Evolutionary conservation across 2,329 filamentous ascomycete genomes (phyloP), one percentile per base, ranked within the genome.

Genomic region (Sclerotinia subarctica): DNA sequence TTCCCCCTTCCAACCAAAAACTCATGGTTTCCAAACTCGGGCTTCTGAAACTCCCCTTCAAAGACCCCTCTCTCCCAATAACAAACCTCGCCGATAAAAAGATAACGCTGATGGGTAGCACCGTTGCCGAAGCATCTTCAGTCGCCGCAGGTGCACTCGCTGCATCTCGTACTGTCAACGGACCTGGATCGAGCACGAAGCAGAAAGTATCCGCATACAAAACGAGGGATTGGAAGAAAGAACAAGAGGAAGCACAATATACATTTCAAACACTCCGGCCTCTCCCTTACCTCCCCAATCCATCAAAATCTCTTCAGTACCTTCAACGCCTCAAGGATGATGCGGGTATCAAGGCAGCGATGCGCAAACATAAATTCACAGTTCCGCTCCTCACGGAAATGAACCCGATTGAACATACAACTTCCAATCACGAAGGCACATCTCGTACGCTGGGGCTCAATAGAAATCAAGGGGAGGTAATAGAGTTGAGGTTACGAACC

Each of bases 341-440:
- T 78, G 89, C 92, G 0, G 95, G 95, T 10, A 94, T 99, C 79
- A 89, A 89, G 71, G 83, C 89, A 0, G 85, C 88, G 0, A 99
- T 99, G 95, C 83, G 85, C 21, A 89, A 88, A 74, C 94, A 97
- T 81, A 86, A 88, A 71, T 97, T 96, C 81, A 86, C 85, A 26
- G 95, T 99, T 0, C 90, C 90, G 0, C 79, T 98, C 3, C 83
- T 99, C 35, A 97, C 94, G 0, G 95, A 99, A 80, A 98, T 99
- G 94, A 91, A 99, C 74, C 95, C 95, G 0, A 84, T 89, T 0
- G 85, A 89, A 72, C 88, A 97, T 78, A 97, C 94, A 0, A 78
- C 84, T 70, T 78, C 82, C 1, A 91, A 86, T 4, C 90, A 92
- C 75, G 90, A 95, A 74, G 85, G 86, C 58, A 85, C 84, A n/a